These are phyloP conservation scores for Chloromonas sp. DNA, from an alignment of 163 green algal species.

Conservation along the genomic window DNA sequence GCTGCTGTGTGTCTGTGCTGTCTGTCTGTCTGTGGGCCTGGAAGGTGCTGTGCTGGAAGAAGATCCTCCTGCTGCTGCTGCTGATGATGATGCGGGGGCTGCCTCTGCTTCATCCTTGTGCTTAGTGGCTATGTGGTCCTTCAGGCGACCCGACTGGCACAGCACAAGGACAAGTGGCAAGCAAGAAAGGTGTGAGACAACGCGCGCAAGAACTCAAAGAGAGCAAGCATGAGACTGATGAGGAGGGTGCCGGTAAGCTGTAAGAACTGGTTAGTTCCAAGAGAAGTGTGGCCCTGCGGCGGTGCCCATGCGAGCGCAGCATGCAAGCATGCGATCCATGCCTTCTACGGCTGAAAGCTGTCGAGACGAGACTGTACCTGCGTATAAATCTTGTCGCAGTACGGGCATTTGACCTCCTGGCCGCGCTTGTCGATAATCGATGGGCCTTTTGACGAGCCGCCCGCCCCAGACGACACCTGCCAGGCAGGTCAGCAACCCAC, in stretches of 20 bases:
- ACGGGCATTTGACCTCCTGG: conserved; percentile 76
- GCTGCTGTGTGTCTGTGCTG: too few relatives aligned
- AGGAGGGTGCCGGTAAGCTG: too few relatives aligned
- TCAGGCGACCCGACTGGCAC: conserved; percentile 45
- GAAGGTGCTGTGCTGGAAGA: not conserved
- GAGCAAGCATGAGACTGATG: too few relatives aligned
- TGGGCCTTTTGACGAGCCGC: conserved; percentile 42
- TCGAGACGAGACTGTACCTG: conserved; percentile 41
- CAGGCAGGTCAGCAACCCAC: not conserved
- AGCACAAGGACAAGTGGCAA: too few relatives aligned
- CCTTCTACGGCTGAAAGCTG: not conserved
- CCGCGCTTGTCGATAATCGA: conserved; percentile 78
- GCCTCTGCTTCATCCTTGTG: conserved; percentile 26
- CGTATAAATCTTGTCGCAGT: conserved; percentile 86
- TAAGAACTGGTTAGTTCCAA: too few relatives aligned
- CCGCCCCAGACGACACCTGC: not conserved
- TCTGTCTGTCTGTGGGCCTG: not conserved
- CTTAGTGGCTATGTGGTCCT: conserved; percentile 71
- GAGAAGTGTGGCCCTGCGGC: too few relatives aligned
- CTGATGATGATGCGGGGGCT: conserved; percentile 8
- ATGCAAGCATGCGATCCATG: not conserved
- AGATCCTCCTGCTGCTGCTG: conserved; percentile 5
- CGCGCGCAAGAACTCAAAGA: too few relatives aligned
- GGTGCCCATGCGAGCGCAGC: too few relatives aligned
- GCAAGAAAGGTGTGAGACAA: too few relatives aligned